Conservation (phyloP, 164 flowering plant genomes). For the Litsea cubeba region DNA sequence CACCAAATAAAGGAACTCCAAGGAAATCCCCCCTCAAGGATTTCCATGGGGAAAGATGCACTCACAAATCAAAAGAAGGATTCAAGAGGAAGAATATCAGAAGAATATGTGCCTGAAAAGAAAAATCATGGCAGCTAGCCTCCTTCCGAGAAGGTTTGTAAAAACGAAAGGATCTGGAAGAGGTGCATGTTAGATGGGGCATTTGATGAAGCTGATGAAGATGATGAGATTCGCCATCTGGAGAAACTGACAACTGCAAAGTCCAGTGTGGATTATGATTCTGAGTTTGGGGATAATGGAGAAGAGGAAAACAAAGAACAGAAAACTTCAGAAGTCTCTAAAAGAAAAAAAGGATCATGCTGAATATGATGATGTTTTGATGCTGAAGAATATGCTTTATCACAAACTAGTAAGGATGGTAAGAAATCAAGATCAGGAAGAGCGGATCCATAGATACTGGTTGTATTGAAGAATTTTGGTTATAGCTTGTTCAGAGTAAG, state of each 20-base stretch:
- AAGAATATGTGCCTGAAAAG: neutral
- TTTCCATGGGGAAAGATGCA: conserved; percentile 46
- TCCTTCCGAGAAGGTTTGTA: conserved; percentile 14
- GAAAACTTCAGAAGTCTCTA: conserved; percentile 4
- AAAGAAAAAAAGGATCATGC: neutral
- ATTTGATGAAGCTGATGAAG: neutral
- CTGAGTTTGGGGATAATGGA: conserved; percentile 1
- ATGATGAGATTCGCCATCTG: conserved; percentile 9
- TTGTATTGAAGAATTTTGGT: neutral
- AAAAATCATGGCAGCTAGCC: neutral
- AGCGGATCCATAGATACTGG: neutral
- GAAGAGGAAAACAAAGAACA: neutral
- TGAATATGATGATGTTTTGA: neutral
- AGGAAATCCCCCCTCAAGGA: conserved; percentile 74
- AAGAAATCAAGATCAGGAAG: conserved; percentile 2
- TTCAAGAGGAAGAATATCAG: conserved; percentile 2
- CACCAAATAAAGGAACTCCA: conserved; percentile 39
- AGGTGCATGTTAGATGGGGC: conserved; percentile 17
- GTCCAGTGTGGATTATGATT: neutral
- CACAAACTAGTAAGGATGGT: neutral
- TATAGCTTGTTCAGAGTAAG: too few relatives aligned
- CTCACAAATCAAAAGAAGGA: conserved; percentile 10
- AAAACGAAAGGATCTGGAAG: conserved; percentile 13
- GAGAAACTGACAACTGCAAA: conserved; percentile 1
- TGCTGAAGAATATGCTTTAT: neutral